Evolutionary conservation across 345 rosid genomes (phyloP).

Genomic region (Rhodamnia rubescens): DNA sequence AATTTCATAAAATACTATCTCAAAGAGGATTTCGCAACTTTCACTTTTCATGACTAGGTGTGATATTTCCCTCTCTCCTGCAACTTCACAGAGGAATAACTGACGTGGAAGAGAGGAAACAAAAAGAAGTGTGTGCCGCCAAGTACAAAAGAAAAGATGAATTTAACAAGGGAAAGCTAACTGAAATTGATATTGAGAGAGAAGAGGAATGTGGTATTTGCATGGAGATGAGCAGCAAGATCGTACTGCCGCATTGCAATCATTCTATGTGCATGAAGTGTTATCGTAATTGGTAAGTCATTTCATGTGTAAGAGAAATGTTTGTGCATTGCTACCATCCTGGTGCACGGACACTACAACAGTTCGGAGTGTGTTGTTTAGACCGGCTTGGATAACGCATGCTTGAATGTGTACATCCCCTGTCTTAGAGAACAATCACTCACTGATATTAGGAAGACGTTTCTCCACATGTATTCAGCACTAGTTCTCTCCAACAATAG

Average conservation of each 20-base stretch:
- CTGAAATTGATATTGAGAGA: slow-evolving; percentile 68
- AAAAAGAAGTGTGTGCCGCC: slow-evolving; percentile 46
- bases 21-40: neutral
- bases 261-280: slow-evolving; percentile 82
- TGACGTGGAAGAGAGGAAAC: slow-evolving; percentile 71
- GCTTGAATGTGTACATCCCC: neutral
- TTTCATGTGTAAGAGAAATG: neutral
- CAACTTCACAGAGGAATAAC: slow-evolving; percentile 76
- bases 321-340: neutral
- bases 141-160: slow-evolving; percentile 40
- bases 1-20: neutral
- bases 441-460: neutral
- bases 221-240: slow-evolving; percentile 59
- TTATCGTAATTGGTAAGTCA: slow-evolving; percentile 55
- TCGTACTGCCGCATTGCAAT: slow-evolving; percentile 71
- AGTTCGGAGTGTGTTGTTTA: neutral
- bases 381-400: neutral
- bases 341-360: neutral
- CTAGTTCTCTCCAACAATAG: neutral
- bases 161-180: slow-evolving; percentile 52
- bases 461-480: neutral
- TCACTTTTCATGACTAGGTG: slow-evolving; percentile 31
- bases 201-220: slow-evolving; percentile 97
- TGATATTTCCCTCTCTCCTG: slow-evolving; percentile 75
- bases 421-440: neutral